Evolutionary conservation across 2,329 filamentous ascomycete genomes (phyloP).

Genomic region (Colletotrichum shisoi): DNA sequence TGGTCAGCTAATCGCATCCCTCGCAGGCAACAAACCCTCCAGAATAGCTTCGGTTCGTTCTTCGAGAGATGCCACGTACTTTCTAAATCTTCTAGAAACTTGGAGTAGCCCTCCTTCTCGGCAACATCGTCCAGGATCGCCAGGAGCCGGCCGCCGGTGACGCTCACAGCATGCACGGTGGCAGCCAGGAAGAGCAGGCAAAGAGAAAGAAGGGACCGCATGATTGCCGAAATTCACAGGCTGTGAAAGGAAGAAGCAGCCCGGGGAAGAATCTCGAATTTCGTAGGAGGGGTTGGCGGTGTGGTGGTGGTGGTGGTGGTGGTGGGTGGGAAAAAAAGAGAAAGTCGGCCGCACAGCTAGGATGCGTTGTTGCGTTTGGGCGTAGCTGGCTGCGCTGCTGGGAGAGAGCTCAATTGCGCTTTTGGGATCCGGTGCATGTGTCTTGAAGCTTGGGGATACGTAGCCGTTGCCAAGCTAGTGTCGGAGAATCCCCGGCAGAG

Average conservation of each 20-base stretch:
- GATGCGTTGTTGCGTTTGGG: slow-evolving; percentile 34
- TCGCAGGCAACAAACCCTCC: slow-evolving; percentile 8
- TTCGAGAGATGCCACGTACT: slow-evolving; percentile 56
- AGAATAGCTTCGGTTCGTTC: not conserved
- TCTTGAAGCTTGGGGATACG: slow-evolving; percentile 43
- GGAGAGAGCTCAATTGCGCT: slow-evolving; percentile 33
- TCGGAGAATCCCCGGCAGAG: slow-evolving; percentile 34
- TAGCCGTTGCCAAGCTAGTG: slow-evolving; percentile 40
- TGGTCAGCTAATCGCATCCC: slow-evolving; percentile 41
- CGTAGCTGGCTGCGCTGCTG: slow-evolving; percentile 33
- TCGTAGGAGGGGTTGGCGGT: not conserved
- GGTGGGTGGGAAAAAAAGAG: slow-evolving; percentile 33
- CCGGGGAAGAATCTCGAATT: slow-evolving; percentile 37
- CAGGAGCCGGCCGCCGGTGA: slow-evolving; percentile 82
- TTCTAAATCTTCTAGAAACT: slow-evolving; percentile 77
- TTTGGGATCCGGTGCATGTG: slow-evolving; percentile 38
- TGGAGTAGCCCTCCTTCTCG: slow-evolving; percentile 83
- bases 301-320: not conserved
- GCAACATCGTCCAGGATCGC: slow-evolving; percentile 84
- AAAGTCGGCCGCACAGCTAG: slow-evolving; percentile 41
- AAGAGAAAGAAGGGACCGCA: slow-evolving; percentile 79
- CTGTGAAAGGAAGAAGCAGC: slow-evolving; percentile 16
- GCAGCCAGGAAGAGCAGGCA: slow-evolving; percentile 72
- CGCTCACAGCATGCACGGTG: slow-evolving; percentile 78
- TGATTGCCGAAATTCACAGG: slow-evolving; percentile 53